Base-by-base conservation (phyloP, 108 stramenopile genomes). In the Skeletonema tropicum region DNA sequence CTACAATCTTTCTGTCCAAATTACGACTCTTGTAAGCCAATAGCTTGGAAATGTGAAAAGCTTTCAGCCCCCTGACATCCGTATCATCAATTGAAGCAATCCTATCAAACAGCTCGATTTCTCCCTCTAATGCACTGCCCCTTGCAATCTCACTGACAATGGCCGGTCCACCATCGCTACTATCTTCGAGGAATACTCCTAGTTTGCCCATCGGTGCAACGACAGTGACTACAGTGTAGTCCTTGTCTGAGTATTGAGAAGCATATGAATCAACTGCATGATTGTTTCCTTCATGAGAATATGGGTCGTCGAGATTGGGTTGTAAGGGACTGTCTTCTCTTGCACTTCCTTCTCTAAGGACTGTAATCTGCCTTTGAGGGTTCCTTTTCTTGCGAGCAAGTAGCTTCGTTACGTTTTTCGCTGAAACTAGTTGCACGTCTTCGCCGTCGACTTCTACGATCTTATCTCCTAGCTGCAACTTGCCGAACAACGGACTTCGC, bases 381-480 rank as follows among this genome's bases (percentile, higher is more conserved):
- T 72, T 72, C 21, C 31, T 42, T 25, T 60, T 72, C 39, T 36
- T 72, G 25, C 25, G 10, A 12, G 39, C 41, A 55, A 72, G 71
- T 55, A 72, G 36, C 41, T 72, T 72, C 10, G 29, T 21, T 30
- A 72, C 71, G 32, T 72, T 46, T 9, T 52, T 42, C 2, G 71
- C 71, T 46, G 60, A 48, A 42, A 72, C 26, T 30, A 5, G 26
- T 29, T 64, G 71, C 30, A 72, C 71, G 48, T 93, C 89, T 12
- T 82, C 70, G 60, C 86, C 77, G 55, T 93, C 88, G 68, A 93
- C 90, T 42, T 87, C 87, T 19, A 90, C 63, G 61, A 93, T 89
- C 13, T 77, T 69, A 62, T 93, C 92, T 23, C 89, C 92, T 9
- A 80, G 64, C 12, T 49, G 59, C 9, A 93, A 15, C 46, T 65